Evolutionary conservation across 2,329 filamentous ascomycete genomes (phyloP).

Genomic region (Davidsoniella eucalypti): DNA sequence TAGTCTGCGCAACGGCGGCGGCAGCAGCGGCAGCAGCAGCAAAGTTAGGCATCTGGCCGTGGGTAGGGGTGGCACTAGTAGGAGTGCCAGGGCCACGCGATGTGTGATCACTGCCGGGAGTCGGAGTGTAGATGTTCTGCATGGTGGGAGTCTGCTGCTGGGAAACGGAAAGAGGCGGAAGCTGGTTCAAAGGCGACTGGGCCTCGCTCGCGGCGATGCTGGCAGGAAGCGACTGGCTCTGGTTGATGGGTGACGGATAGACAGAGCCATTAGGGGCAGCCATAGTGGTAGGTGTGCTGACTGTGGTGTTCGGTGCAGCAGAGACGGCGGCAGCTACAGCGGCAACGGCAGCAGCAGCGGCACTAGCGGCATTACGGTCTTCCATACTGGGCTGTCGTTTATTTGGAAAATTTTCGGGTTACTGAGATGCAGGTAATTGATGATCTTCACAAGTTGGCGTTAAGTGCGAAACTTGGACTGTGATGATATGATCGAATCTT

Average conservation of each 20-base stretch:
- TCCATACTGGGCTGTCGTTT: slow-evolving; percentile 3
- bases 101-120: slow-evolving; percentile 5
- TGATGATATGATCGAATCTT: too few species aligned
- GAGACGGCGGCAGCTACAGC: slow-evolving; percentile 6
- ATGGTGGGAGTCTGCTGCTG: slow-evolving; percentile 12
- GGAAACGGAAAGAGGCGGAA: slow-evolving; percentile 10
- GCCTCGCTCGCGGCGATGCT: slow-evolving; percentile 10
- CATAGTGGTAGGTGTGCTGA: slow-evolving; percentile 8
- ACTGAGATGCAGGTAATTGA: background rate
- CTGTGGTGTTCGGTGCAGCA: slow-evolving; percentile 1
- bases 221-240: slow-evolving; percentile 11
- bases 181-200: slow-evolving; percentile 11
- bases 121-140: slow-evolving; percentile 11
- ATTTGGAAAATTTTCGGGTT: background rate
- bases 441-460: background rate
- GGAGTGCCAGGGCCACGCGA: slow-evolving; percentile 12
- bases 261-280: slow-evolving; percentile 11
- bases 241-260: slow-evolving; percentile 12
- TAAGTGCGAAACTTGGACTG: too few species aligned
- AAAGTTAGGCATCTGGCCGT: slow-evolving; percentile 12
- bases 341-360: slow-evolving; percentile 5
- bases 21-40: slow-evolving; percentile 10
- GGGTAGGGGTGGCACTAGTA: slow-evolving; percentile 9
- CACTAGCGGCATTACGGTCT: slow-evolving; percentile 6
- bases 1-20: slow-evolving; percentile 18